phyloP scores from a whole-genome alignment of 495 filamentous ascomycete species.

The Eremomyces bilateralis region DNA sequence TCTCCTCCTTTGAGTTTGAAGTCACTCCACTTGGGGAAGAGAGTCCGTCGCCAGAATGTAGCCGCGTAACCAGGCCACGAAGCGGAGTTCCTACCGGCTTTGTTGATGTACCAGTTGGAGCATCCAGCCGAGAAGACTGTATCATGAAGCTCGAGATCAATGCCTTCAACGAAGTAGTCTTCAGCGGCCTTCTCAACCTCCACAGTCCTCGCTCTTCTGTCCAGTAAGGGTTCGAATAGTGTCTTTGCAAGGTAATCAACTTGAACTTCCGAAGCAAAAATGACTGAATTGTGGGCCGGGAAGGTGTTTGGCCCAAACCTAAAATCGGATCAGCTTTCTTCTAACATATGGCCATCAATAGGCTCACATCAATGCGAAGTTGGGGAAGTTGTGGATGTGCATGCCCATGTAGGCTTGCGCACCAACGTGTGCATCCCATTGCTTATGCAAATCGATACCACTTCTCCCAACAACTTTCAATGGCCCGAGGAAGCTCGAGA shows the following conservation, averaged over 20 bases:
- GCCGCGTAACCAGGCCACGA: constrained; percentile 4
- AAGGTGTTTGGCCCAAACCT: constrained; percentile 21
- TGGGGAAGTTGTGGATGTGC: constrained; percentile 21
- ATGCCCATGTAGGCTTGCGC: constrained; percentile 21
- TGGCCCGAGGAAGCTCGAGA: constrained; percentile 14
- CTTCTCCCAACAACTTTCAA: constrained; percentile 19
- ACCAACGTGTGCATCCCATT: constrained; percentile 19
- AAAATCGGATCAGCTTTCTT: too few relatives aligned
- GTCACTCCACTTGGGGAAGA: neutral
- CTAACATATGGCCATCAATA: neutral
- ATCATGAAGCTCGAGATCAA: constrained; percentile 7
- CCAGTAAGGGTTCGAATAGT: constrained; percentile 16
- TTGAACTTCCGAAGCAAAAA: constrained; percentile 20
- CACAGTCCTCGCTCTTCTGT: constrained; percentile 14
- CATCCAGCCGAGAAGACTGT: constrained; percentile 18
- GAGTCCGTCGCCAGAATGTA: constrained; percentile 3
- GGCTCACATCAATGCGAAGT: constrained; percentile 18
- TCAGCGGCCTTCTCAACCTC: constrained; percentile 20
- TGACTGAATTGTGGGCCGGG: constrained; percentile 22
- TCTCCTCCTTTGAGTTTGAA: neutral
- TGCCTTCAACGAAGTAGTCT: constrained; percentile 7
- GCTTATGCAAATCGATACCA: constrained; percentile 16
- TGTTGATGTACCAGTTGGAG: constrained; percentile 21
- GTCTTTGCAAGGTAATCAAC: constrained; percentile 17
- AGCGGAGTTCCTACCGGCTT: constrained; percentile 2